These are phyloP conservation scores for Ophiostoma ulmi DNA, from an alignment of 2,329 filamentous ascomycete species.

Conservation along the genomic window DNA sequence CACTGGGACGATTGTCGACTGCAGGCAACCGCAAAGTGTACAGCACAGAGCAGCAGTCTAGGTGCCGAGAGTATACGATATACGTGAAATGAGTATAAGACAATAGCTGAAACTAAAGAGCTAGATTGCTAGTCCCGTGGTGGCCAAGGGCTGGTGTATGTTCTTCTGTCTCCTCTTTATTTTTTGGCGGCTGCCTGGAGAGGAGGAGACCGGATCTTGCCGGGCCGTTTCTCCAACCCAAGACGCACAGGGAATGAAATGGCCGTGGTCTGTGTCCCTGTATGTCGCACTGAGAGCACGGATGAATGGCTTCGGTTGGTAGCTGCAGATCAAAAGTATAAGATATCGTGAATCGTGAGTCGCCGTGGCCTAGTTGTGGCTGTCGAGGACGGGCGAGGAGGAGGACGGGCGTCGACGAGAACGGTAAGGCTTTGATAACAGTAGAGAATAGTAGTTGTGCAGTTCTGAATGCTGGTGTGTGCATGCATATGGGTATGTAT, in stretches of 20 bases:
- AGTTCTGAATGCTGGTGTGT: background rate
- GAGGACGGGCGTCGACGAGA: background rate
- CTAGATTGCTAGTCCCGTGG: background rate
- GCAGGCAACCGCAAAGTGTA: conserved; percentile 6
- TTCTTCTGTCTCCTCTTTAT: conserved; percentile 7
- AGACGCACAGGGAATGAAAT: background rate
- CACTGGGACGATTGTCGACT: background rate
- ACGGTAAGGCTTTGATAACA: background rate
- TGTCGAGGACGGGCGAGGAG: background rate
- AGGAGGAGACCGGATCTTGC: conserved; percentile 15
- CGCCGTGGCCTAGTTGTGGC: background rate
- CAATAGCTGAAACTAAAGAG: background rate
- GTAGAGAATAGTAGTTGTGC: background rate
- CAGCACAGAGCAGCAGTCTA: background rate
- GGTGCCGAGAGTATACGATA: conserved; percentile 5
- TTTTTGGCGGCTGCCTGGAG: conserved; percentile 24
- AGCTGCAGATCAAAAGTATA: background rate
- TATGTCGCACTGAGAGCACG: background rate
- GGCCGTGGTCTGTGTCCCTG: background rate
- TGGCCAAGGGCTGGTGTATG: background rate
- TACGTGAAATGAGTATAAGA: background rate
- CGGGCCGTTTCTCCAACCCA: conserved; percentile 5
- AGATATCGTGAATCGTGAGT: background rate
- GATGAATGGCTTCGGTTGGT: background rate
- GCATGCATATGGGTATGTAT: background rate